These are phyloP conservation scores for Mycena filopes DNA, from an alignment of 768 basidiomycete species.

Conservation along the genomic window DNA sequence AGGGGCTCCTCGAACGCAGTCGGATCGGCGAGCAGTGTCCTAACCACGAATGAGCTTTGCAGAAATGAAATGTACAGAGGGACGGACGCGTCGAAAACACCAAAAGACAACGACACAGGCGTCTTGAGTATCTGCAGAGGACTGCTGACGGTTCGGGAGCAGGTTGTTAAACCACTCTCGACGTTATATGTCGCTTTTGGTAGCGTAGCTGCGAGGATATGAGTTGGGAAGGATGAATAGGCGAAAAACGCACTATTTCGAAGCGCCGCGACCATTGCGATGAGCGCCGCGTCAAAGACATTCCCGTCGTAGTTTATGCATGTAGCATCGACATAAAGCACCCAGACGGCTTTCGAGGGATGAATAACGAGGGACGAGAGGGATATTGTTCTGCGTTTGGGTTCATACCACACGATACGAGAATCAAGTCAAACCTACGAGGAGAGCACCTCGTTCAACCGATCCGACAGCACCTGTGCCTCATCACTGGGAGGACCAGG, in stretches of 20 bases:
- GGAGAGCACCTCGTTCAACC: conserved; percentile 81
- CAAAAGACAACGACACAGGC: conserved; percentile 73
- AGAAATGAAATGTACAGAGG: conserved; percentile 1
- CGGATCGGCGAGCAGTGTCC: conserved; percentile 83
- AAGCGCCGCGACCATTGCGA: conserved; percentile 90
- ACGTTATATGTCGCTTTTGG: conserved; percentile 79
- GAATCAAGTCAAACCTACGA: conserved; percentile 59
- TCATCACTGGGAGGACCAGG: conserved; percentile 96
- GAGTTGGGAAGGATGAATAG: not conserved
- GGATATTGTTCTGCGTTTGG: conserved; percentile 50
- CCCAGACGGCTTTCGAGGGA: conserved; percentile 86
- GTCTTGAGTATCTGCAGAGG: conserved; percentile 60
- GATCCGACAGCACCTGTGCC: conserved; percentile 89
- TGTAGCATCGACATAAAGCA: conserved; percentile 92
- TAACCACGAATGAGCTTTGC: conserved; percentile 38
- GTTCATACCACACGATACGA: not conserved
- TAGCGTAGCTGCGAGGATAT: conserved; percentile 61
- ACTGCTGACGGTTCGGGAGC: conserved; percentile 59
- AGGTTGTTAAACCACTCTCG: conserved; percentile 70
- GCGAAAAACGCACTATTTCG: conserved; percentile 72
- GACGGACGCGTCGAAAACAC: conserved; percentile 83
- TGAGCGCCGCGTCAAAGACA: conserved; percentile 87
- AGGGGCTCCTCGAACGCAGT: conserved; percentile 92
- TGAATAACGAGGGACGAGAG: conserved; percentile 82
- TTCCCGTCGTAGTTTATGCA: conserved; percentile 99